Percentiles rank a stretch among this genome's conserved stretches.
Conservation (phyloP, 2,329 filamentous ascomycete genomes). For the Incumbomyces delicatus region DNA sequence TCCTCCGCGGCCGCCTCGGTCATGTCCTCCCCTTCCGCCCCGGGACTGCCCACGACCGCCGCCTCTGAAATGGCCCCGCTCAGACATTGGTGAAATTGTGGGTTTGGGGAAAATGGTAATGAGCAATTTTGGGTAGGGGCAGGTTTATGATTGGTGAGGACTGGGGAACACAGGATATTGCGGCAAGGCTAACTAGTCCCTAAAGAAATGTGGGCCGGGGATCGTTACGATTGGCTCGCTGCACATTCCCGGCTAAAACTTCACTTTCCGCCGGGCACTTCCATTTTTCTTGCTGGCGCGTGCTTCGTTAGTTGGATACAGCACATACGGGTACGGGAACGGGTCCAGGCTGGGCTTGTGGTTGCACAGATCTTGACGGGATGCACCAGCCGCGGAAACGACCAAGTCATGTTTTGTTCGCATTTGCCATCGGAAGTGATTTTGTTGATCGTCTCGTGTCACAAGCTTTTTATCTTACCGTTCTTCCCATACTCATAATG, state of each 20-base stretch:
- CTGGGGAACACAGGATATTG: background rate
- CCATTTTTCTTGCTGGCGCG: background rate
- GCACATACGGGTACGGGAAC: no score
- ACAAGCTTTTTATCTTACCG: no score
- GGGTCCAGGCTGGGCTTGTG: no score
- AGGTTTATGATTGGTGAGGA: slow-evolving; percentile 5
- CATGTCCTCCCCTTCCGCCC: slow-evolving; percentile 22
- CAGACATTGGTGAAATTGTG: slow-evolving; percentile 28
- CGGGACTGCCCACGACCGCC: slow-evolving; percentile 31
- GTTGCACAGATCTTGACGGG: no score
- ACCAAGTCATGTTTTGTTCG: no score
- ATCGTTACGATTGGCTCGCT: background rate
- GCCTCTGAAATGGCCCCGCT: slow-evolving; percentile 42
- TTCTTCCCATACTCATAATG: no score
- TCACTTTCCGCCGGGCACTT: slow-evolving; percentile 6
- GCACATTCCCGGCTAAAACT: background rate
- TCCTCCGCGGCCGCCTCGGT: slow-evolving; percentile 30
- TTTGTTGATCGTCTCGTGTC: no score
- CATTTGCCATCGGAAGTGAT: no score
- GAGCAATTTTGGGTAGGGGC: background rate
- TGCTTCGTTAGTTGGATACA: no score
- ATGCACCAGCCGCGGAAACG: no score
- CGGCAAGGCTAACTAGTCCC: no score
- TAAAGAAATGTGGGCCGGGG: background rate
- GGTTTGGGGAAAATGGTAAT: no score